Base-by-base conservation (phyloP, 768 basidiomycete genomes). In the Mycena belliarum region DNA sequence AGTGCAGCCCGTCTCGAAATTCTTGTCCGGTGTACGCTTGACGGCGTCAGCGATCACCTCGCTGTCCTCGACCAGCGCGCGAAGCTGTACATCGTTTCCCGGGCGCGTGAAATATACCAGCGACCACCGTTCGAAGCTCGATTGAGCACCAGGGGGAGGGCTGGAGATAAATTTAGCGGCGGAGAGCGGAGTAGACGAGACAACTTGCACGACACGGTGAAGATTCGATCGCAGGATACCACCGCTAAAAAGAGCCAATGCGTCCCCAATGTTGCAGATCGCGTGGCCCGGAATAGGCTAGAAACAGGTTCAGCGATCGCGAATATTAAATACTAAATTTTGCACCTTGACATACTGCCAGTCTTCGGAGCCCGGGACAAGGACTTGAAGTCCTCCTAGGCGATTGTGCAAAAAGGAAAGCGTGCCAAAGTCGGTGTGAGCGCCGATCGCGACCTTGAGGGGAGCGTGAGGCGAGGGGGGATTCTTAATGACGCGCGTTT, bases 341-440 rank as follows among this genome's bases (percentile, higher is more conserved):
- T 12, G 7, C 23, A 86, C 87, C 78, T 80, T 82, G 63, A 89
- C 75, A 60, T 88, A 89, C 66, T 82, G 82, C 88, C 88, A 90
- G 21, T 78, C 68, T 24, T 84, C 80, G 7, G 78, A 66, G 15
- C 83, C 85, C 1, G 86, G 87, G 1, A 80, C 79, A 45, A 88
- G 73, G 0, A 89, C 87, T 58, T 89, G 88, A 4, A 90, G 72
- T 0, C 88, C 88, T 4, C 88, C 88, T 0, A 89, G 78, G 2
- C 78, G 79, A 66, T 89, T 89, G 64, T 88, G 85, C 55, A 90
- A 72, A 73, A 89, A 83, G 0, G 85, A 84, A 82, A 88, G 67
- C n/a, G 83, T 84, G 62, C 87, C 86, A 60, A 88, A 89, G 68
- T 88, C 88, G 3, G 87, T 88, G 66, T 89, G 88, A 2, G 82